A percentile compares a stretch with the other conserved stretches of the same genome.
These are phyloP conservation scores for Russula virescens DNA, from an alignment of 768 basidiomycete species.

Conservation along the genomic window DNA sequence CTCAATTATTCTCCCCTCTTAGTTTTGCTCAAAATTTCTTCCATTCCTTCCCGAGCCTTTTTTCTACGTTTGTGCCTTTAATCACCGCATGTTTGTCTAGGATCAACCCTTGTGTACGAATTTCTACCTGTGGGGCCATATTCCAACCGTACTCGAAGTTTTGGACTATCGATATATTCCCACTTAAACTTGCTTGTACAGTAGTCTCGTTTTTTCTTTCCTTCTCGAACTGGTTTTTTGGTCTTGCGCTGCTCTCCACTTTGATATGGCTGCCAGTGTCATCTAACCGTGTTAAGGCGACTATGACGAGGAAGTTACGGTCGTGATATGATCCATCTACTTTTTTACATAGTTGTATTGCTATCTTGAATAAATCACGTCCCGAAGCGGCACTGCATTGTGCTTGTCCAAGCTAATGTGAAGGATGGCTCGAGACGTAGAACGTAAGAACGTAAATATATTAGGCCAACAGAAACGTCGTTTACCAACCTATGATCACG, in stretches of 20 bases:
- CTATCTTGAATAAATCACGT: conserved; percentile 11
- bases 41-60: background rate
- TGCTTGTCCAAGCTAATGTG: background rate
- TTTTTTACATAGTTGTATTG: conserved; percentile 15
- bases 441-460: no score
- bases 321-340: conserved; percentile 8
- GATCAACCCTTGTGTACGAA: conserved; percentile 13
- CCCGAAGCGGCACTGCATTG: background rate
- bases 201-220: background rate
- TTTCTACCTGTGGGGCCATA: conserved; percentile 1
- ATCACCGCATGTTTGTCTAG: conserved; percentile 11
- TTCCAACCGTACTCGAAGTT: background rate
- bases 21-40: background rate
- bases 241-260: background rate
- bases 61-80: conserved; percentile 2
- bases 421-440: no score
- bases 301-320: conserved; percentile 3
- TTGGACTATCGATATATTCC: conserved; percentile 16
- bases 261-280: background rate
- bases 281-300: background rate
- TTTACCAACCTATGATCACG: background rate
- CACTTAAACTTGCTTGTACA: conserved; percentile 18
- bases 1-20: background rate
- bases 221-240: background rate
- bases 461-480: no score